Conservation (phyloP, 306 rosid genomes). For the Mimosa pudica region DNA sequence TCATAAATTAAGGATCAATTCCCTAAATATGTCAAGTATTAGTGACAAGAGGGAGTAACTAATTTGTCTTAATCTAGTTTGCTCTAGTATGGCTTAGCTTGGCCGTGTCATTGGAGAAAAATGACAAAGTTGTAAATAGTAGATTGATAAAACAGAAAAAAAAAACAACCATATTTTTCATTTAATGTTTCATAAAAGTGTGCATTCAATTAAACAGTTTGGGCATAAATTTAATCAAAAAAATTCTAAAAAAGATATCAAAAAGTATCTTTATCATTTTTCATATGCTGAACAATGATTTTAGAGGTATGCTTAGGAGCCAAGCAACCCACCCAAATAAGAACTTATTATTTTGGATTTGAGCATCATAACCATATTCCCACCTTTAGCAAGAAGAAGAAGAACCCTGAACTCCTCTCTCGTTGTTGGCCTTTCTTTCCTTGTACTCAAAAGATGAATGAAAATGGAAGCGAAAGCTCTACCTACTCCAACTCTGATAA, state of each 20-base stretch:
- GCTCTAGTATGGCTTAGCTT: too few relatives aligned
- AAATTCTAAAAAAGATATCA: neutral
- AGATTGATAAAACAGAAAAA: too few relatives aligned
- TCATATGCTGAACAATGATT: too few relatives aligned
- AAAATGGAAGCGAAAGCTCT: constrained; percentile 59
- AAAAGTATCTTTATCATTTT: too few relatives aligned
- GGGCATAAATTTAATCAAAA: neutral
- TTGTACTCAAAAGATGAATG: constrained; percentile 39
- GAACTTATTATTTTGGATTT: neutral
- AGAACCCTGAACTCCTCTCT: neutral
- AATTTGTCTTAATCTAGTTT: too few relatives aligned
- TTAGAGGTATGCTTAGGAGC: neutral
- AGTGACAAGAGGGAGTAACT: too few relatives aligned
- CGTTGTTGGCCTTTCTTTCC: neutral
- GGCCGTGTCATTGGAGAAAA: too few relatives aligned
- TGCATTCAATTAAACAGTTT: neutral
- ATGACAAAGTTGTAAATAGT: too few relatives aligned
- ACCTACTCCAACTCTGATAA: constrained; percentile 47
- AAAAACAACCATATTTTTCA: neutral
- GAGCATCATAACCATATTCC: neutral
- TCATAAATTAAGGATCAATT: too few relatives aligned
- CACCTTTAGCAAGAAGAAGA: constrained; percentile 5
- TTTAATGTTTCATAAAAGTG: neutral
- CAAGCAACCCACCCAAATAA: neutral
- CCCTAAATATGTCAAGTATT: too few relatives aligned